Conservation (phyloP, 306 rosid genomes). For the Argentina anserina region DNA sequence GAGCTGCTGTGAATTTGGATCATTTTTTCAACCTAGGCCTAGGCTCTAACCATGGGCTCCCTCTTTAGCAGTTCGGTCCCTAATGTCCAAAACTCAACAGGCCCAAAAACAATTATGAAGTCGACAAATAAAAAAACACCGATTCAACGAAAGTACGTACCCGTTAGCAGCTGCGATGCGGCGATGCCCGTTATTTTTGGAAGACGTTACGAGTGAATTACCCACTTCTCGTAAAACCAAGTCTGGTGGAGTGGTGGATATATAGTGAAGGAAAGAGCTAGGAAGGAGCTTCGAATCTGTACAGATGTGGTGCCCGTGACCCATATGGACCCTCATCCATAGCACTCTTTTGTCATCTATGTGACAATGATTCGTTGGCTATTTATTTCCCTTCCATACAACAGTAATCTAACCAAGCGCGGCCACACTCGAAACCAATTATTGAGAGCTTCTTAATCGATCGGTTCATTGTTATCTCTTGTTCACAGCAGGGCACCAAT, state of each 20-base stretch:
- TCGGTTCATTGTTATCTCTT: neutral
- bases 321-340: neutral
- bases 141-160: no score
- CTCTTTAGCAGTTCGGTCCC: no score
- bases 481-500: neutral
- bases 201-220: no score
- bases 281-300: neutral
- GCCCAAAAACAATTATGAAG: no score
- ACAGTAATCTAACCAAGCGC: neutral
- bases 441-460: neutral
- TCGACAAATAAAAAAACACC: neutral
- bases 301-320: neutral
- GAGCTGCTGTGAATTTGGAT: no score
- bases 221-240: neutral
- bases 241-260: no score
- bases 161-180: neutral
- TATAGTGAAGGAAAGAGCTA: neutral
- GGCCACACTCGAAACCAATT: neutral
- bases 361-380: neutral
- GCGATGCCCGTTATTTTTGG: neutral
- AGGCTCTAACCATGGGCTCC: no score
- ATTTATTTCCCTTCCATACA: neutral
- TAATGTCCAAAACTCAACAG: no score
- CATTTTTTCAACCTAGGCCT: no score
- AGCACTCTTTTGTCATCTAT: slow-evolving; percentile 9